phyloP scores from a whole-genome alignment of 2,329 filamentous ascomycete species.

The Cercospora zeina region DNA sequence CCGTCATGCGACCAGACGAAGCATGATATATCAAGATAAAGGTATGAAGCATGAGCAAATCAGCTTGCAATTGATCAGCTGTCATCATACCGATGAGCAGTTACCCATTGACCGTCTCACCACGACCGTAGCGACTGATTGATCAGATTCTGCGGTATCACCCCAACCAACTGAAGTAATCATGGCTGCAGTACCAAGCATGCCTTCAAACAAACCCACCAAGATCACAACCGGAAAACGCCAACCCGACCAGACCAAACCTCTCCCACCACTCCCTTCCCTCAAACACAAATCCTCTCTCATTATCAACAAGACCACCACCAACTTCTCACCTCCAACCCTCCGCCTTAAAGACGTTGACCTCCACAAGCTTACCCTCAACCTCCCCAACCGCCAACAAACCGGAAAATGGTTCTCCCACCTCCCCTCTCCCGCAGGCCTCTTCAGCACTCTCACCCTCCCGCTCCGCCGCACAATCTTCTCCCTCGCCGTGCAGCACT shows the following conservation, averaged over 20 bases:
- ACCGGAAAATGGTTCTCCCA: slow-evolving; percentile 15
- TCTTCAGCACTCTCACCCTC: slow-evolving; percentile 9
- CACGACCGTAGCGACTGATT: background rate
- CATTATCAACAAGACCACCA: background rate
- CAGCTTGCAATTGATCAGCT: background rate
- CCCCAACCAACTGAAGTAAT: background rate
- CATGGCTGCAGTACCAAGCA: background rate
- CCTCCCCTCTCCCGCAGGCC: slow-evolving; percentile 13
- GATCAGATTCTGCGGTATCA: background rate
- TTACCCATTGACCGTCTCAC: background rate
- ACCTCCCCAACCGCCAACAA: background rate
- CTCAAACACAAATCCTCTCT: background rate
- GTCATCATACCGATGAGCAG: background rate
- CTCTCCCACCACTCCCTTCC: background rate
- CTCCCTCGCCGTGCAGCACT: background rate
- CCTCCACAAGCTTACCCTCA: slow-evolving; percentile 16
- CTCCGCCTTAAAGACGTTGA: slow-evolving; percentile 9
- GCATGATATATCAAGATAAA: slow-evolving; percentile 8
- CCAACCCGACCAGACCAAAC: background rate
- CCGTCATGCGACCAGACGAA: slow-evolving; percentile 9
- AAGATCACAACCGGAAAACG: slow-evolving; percentile 3
- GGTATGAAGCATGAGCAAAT: slow-evolving; percentile 15
- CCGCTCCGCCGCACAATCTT: slow-evolving; percentile 9
- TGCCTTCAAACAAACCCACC: background rate
- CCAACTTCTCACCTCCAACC: background rate